phyloP scores from a whole-genome alignment of 768 basidiomycete species.

The Daedaleopsis sinensis region DNA sequence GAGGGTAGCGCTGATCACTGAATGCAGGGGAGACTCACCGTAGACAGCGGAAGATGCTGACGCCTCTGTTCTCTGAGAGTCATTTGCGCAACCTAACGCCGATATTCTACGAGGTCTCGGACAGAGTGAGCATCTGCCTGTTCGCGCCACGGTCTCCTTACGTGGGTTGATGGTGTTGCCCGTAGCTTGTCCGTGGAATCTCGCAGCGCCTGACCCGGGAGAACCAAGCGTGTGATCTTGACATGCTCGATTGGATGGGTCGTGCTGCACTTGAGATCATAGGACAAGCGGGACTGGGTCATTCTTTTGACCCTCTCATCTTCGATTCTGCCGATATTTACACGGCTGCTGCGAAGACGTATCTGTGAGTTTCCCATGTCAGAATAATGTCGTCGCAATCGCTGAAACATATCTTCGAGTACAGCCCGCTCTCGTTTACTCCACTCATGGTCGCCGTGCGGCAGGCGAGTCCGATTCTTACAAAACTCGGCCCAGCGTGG shows the following conservation, averaged over 20 bases:
- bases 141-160: no score
- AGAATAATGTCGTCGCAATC: no score
- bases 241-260: slow-evolving; percentile 33
- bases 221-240: slow-evolving; percentile 15
- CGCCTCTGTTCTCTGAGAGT: slow-evolving; percentile 27
- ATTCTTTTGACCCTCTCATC: slow-evolving; percentile 39
- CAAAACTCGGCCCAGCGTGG: slow-evolving; percentile 43
- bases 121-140: slow-evolving; percentile 10
- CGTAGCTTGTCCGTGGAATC: slow-evolving; percentile 22
- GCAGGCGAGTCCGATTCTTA: slow-evolving; percentile 48
- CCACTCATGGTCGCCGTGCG: slow-evolving; percentile 40
- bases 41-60: slow-evolving; percentile 27
- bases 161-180: background rate
- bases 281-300: slow-evolving; percentile 49
- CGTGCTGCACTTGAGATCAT: slow-evolving; percentile 40
- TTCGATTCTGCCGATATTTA: slow-evolving; percentile 33
- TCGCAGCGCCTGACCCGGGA: slow-evolving; percentile 4
- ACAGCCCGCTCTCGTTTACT: slow-evolving; percentile 33
- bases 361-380: slow-evolving; percentile 27
- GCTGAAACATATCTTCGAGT: background rate
- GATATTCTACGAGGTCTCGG: slow-evolving; percentile 25
- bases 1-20: background rate
- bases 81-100: slow-evolving; percentile 28
- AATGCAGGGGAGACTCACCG: slow-evolving; percentile 23
- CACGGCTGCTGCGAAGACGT: slow-evolving; percentile 30